phyloP scores from a whole-genome alignment of 2,329 filamentous ascomycete genomes.

The Penicillium sp. region DNA sequence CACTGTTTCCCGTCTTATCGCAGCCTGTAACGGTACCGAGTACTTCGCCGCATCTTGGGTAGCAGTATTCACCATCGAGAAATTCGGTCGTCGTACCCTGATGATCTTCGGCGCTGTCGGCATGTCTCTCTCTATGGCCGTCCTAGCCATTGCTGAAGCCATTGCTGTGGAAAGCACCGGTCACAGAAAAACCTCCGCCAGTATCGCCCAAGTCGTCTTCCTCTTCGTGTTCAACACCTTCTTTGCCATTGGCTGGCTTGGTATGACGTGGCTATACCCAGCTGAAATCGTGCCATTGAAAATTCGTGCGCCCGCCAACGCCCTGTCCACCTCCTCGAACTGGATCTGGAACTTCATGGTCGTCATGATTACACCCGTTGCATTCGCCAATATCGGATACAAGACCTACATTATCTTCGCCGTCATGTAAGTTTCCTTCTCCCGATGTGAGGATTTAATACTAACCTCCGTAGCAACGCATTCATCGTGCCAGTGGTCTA shows the following conservation, averaged over 20 bases:
- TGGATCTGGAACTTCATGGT: slow-evolving; percentile 66
- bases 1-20: slow-evolving; percentile 44
- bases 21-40: slow-evolving; percentile 52
- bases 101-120: slow-evolving; percentile 69
- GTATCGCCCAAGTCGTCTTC: slow-evolving; percentile 33
- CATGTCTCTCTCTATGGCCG: slow-evolving; percentile 63
- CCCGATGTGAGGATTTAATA: neutral
- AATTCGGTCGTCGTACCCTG: slow-evolving; percentile 59
- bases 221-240: slow-evolving; percentile 69
- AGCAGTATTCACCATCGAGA: slow-evolving; percentile 50
- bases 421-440: slow-evolving; percentile 45
- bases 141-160: slow-evolving; percentile 25
- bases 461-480: slow-evolving; percentile 45
- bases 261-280: slow-evolving; percentile 58
- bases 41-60: slow-evolving; percentile 52
- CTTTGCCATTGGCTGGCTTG: slow-evolving; percentile 65
- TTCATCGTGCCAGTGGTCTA: slow-evolving; percentile 58
- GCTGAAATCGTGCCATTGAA: slow-evolving; percentile 56
- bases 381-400: slow-evolving; percentile 57
- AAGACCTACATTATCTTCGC: slow-evolving; percentile 59
- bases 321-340: slow-evolving; percentile 62
- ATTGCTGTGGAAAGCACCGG: slow-evolving; percentile 10
- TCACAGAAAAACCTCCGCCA: slow-evolving; percentile 16
- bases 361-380: slow-evolving; percentile 65
- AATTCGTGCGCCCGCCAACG: slow-evolving; percentile 64